phyloP scores from a whole-genome alignment of 164 flowering plant species.

The Litsea cubeba region DNA sequence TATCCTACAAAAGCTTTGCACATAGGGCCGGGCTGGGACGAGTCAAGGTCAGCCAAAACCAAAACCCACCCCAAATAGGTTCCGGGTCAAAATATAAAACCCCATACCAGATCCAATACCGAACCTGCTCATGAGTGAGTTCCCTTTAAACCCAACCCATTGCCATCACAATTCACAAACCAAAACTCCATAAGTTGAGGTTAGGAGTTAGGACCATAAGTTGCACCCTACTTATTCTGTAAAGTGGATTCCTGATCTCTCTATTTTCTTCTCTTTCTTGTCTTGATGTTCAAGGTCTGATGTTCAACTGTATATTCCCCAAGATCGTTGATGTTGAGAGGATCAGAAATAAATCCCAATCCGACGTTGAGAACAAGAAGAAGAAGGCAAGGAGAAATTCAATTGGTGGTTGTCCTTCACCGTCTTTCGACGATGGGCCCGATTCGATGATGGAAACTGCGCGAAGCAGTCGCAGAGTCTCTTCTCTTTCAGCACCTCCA shows the following conservation, averaged over 20 bases:
- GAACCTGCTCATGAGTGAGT: no score
- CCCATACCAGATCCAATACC: no score
- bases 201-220: not conserved
- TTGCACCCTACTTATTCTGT: no score
- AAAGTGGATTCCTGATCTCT: no score
- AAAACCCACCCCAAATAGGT: no score
- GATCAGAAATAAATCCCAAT: not conserved
- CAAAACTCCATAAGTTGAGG: not conserved
- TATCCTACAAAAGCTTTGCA: no score
- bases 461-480: not conserved
- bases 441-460: no score
- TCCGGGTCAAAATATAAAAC: no score
- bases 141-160: not conserved
- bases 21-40: no score
- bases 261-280: not conserved
- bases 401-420: conserved; percentile 6
- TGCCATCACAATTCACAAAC: not conserved
- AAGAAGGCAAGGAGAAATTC: conserved; percentile 27
- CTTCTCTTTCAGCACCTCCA: not conserved
- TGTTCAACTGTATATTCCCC: conserved; percentile 76
- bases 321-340: conserved; percentile 44
- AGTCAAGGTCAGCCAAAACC: no score
- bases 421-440: not conserved
- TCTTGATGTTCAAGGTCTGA: conserved; percentile 29
- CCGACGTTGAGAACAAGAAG: conserved; percentile 26